Evolutionary conservation across 768 basidiomycete species (phyloP), one percentile per base, ranked within the genome.

Genomic region (Leucocoprinus sp.): DNA sequence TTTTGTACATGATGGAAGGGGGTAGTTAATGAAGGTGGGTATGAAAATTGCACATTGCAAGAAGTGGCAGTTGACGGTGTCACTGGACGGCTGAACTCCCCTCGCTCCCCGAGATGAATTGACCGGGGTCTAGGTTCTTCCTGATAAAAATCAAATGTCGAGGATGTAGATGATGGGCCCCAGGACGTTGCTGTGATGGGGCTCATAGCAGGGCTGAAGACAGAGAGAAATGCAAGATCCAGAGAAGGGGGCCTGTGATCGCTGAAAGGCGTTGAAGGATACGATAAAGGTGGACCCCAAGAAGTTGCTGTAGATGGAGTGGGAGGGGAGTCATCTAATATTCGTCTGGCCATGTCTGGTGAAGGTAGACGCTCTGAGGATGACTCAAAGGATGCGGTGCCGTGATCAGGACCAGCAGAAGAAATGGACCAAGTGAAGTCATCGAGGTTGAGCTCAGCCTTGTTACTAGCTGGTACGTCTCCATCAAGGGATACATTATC

Each of bases 361-460:
- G 80, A 74, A 9, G 71, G 73, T 15, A 75, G 55, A 31, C 68
- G 65, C 26, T 58, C 64, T 5, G 62, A 55, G 15, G 57, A 54
- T 4, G 62, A 21, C 23, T 17, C 39, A 28, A 41, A 65, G 6
- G 66, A 71, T 41, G 64, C 59, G 29, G 64, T 50, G 18, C 71
- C 67, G 43, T 72, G 69, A 52, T 78, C 64, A 17, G 84, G 85
- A n/a, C 85, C 84, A 2, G 62, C 60, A 5, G 84, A 85, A 6
- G 82, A 80, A 19, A 76, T 68, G 7, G 83, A 84, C 80, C 83
- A 88, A 7, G 70, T 56, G 55, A 73, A 88, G 52, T 86, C 84
- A 34, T 77, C 77, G 22, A 82, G 60, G 51, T 81, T 71, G 43
- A 83, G 62, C 48, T 71, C 63, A 18, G 63, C 62, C n/a, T 56